Conservation (phyloP, 1,284 basidiomycete genomes). For the Austroboletus novae-zelandiae region DNA sequence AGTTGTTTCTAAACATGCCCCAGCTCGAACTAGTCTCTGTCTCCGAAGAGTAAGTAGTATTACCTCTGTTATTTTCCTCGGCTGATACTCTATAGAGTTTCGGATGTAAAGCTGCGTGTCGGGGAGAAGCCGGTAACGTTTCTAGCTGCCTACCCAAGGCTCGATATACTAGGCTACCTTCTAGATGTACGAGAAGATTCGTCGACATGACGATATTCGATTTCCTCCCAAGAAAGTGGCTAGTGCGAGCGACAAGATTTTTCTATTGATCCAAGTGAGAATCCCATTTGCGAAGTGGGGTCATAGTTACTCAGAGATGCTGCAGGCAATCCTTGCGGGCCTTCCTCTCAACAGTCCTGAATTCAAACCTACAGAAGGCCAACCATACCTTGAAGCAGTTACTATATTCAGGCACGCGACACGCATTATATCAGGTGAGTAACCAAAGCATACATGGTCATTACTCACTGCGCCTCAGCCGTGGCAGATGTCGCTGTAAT, state of each 20-base stretch:
- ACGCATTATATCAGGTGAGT: constrained; percentile 63
- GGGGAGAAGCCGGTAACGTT: constrained; percentile 65
- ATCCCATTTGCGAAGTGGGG: background rate
- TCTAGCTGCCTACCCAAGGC: background rate
- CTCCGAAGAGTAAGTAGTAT: constrained; percentile 59
- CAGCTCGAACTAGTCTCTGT: constrained; percentile 65
- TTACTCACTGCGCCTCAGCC: constrained; percentile 41
- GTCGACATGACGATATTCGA: constrained; percentile 67
- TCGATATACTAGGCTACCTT: background rate
- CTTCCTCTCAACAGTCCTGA: constrained; percentile 65
- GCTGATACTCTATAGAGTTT: constrained; percentile 44
- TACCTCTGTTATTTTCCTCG: background rate
- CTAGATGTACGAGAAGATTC: constrained; percentile 63
- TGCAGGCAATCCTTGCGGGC: constrained; percentile 72
- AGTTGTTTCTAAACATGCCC: constrained; percentile 5
- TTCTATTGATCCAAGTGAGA: constrained; percentile 68
- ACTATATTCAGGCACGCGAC: constrained; percentile 64
- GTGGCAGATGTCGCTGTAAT: constrained; percentile 69
- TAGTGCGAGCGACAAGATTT: constrained; percentile 66
- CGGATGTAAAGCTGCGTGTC: constrained; percentile 60
- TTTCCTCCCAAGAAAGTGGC: constrained; percentile 67
- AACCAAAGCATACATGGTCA: background rate
- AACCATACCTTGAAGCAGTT: constrained; percentile 66
- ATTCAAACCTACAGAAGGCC: constrained; percentile 67
- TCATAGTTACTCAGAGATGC: constrained; percentile 2